phyloP scores from a whole-genome alignment of 2,329 filamentous ascomycete genomes.

The Blumeriella jaapii region DNA sequence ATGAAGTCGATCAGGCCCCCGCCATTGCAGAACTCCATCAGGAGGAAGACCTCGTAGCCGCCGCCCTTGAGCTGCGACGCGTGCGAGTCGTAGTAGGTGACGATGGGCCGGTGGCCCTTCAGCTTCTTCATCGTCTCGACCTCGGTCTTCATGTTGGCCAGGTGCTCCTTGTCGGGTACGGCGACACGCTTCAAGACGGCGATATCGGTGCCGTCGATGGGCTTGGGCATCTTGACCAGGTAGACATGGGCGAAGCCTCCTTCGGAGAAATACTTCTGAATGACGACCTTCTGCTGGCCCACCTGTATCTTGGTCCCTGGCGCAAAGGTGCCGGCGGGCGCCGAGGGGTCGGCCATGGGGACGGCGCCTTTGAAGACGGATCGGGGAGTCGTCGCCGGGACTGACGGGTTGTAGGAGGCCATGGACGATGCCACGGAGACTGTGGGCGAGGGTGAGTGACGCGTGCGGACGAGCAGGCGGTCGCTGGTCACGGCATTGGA shows the following conservation, averaged over 20 bases:
- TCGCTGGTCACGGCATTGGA: conserved; percentile 25
- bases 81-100: conserved; percentile 97
- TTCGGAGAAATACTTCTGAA: conserved; percentile 96
- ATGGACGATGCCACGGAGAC: conserved; percentile 24
- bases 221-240: conserved; percentile 71
- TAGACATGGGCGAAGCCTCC: conserved; percentile 98
- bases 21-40: conserved; percentile 96
- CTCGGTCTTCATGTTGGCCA: conserved; percentile 94
- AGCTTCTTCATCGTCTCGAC: conserved; percentile 99
- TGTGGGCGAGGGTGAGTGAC: conserved; percentile 10
- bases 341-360: conserved; percentile 31
- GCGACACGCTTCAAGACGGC: conserved; percentile 61
- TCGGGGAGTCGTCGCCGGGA: conserved; percentile 30
- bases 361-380: conserved; percentile 35
- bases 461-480: conserved; percentile 5
- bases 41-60: conserved; percentile 92
- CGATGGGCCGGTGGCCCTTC: conserved; percentile 90
- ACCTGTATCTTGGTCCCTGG: conserved; percentile 96
- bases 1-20: conserved; percentile 98
- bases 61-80: conserved; percentile 86
- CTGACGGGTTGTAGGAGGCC: conserved; percentile 32
- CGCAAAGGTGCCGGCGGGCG: conserved; percentile 76
- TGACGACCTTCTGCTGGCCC: conserved; percentile 80
- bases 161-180: conserved; percentile 86
- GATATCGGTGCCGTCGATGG: conserved; percentile 29